These are phyloP conservation scores for Cladosporium sp. DNA, from an alignment of 2,329 filamentous ascomycete genomes.

Conservation along the genomic window DNA sequence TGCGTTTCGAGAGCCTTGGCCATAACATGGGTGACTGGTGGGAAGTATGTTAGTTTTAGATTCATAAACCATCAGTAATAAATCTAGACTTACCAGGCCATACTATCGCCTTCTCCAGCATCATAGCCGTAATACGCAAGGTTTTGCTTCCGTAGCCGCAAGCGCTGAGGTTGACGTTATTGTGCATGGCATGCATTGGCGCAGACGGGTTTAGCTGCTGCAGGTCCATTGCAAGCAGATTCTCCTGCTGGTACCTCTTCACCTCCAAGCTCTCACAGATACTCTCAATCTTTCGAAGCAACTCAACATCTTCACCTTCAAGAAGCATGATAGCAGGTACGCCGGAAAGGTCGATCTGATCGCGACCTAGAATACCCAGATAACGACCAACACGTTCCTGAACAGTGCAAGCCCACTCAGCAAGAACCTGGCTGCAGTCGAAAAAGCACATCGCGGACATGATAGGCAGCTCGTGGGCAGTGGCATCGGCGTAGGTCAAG, in stretches of 20 bases:
- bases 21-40: conserved; percentile 63
- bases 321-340: conserved; percentile 85
- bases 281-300: conserved; percentile 75
- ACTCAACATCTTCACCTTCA: conserved; percentile 84
- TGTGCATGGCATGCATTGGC: conserved; percentile 39
- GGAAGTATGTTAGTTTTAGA: not conserved
- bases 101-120: conserved; percentile 81
- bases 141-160: conserved; percentile 81
- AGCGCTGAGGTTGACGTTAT: conserved; percentile 41
- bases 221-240: conserved; percentile 48
- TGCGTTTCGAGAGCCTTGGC: conserved; percentile 61
- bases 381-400: conserved; percentile 92
- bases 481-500: conserved; percentile 77
- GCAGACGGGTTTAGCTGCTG: conserved; percentile 40
- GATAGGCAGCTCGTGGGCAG: conserved; percentile 77
- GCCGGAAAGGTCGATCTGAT: conserved; percentile 71
- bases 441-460: conserved; percentile 90
- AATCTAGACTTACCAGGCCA: conserved; percentile 74
- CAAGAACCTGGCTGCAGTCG: conserved; percentile 88
- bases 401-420: conserved; percentile 88
- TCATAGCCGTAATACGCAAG: conserved; percentile 74
- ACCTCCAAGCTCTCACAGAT: conserved; percentile 71
- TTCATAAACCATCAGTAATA: not conserved
- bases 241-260: conserved; percentile 60
- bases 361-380: conserved; percentile 77